Conservation (phyloP, 2,329 filamentous ascomycete genomes). For the Trichoderma sp. region DNA sequence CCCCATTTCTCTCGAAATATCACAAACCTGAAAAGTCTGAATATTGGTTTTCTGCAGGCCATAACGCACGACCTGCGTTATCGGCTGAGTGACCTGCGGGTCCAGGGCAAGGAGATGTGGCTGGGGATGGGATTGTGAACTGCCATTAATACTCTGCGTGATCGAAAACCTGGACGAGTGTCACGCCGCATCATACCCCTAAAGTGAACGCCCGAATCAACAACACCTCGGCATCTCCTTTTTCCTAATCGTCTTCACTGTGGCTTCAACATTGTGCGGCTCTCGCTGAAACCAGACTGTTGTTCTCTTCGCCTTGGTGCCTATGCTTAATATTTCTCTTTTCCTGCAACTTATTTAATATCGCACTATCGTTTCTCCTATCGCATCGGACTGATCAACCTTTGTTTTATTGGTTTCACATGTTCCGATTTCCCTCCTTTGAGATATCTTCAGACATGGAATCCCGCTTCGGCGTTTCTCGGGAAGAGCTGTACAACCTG, state of each 20-base stretch:
- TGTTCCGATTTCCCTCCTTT: background rate
- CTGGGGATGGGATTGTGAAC: slow-evolving; percentile 48
- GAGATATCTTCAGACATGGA: slow-evolving; percentile 59
- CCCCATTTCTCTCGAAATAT: slow-evolving; percentile 34
- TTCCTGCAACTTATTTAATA: background rate
- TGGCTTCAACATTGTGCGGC: slow-evolving; percentile 6
- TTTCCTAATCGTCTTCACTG: background rate
- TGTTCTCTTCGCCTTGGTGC: slow-evolving; percentile 4
- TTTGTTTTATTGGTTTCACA: background rate
- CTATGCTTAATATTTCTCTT: slow-evolving; percentile 4
- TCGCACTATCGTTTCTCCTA: background rate
- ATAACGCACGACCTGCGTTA: slow-evolving; percentile 16
- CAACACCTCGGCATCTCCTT: background rate
- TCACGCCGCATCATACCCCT: background rate
- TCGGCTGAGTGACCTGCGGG: slow-evolving; percentile 37
- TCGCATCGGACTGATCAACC: background rate
- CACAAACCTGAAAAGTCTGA: background rate
- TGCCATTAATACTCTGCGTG: slow-evolving; percentile 37
- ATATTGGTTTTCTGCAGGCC: background rate
- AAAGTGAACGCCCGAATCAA: background rate
- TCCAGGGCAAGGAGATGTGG: slow-evolving; percentile 51
- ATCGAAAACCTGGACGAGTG: slow-evolving; percentile 40
- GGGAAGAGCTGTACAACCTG: slow-evolving; percentile 69
- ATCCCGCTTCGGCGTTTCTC: slow-evolving; percentile 61
- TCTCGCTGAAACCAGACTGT: background rate